A percentile compares a stretch with the other conserved stretches of the same genome.
phyloP scores from a whole-genome alignment of 495 filamentous ascomycete species.

The Jackrogersella multiformis region DNA sequence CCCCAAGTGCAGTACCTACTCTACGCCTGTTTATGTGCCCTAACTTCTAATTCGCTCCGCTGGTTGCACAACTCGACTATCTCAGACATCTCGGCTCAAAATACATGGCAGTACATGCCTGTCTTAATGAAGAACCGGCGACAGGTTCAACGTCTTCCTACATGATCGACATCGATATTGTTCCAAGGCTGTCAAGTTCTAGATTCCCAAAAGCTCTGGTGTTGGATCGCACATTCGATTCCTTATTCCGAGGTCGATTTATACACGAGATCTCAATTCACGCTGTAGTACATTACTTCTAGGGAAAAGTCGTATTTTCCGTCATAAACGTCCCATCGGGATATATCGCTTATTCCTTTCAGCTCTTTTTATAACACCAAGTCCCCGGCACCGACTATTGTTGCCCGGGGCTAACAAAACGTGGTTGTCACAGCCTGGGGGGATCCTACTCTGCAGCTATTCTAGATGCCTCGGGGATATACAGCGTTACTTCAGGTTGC shows the following conservation, averaged over 20 bases:
- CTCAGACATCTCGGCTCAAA: constrained; percentile 13
- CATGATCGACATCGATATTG: constrained; percentile 7
- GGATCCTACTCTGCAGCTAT: background rate
- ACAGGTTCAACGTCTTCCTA: background rate
- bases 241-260: background rate
- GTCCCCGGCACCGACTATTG: background rate
- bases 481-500: constrained; percentile 4
- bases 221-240: constrained; percentile 8
- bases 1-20: constrained; percentile 3
- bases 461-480: background rate
- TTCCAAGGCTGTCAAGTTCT: constrained; percentile 3
- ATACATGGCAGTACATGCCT: constrained; percentile 33
- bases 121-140: constrained; percentile 3
- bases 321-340: background rate
- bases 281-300: background rate
- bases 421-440: background rate
- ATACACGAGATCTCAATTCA: constrained; percentile 4
- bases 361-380: background rate
- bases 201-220: constrained; percentile 11
- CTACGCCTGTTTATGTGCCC: constrained; percentile 2
- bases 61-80: constrained; percentile 22
- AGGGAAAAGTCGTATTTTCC: background rate
- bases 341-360: background rate
- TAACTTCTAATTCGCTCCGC: constrained; percentile 13
- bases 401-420: background rate